These are phyloP conservation scores for Cystofilobasidium ferigula DNA, from an alignment of 768 basidiomycete species.

Conservation along the genomic window DNA sequence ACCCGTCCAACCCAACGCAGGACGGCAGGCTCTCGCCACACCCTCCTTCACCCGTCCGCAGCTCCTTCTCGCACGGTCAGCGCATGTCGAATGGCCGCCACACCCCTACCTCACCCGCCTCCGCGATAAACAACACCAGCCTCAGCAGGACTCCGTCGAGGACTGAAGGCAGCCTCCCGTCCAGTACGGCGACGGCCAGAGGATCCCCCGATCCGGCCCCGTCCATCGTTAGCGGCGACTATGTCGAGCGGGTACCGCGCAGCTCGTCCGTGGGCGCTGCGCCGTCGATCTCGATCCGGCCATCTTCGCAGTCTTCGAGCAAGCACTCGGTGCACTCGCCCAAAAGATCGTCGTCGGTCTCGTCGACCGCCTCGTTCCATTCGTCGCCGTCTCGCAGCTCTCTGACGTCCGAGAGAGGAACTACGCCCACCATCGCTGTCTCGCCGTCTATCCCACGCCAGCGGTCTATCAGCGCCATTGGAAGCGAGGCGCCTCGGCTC, in stretches of 20 bases:
- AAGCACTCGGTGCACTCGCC: background rate
- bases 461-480: slow-evolving; percentile 12
- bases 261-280: background rate
- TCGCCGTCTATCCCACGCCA: slow-evolving; percentile 7
- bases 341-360: background rate
- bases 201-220: too few species aligned
- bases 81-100: too few species aligned
- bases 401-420: slow-evolving; percentile 12
- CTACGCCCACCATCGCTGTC: slow-evolving; percentile 2
- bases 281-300: background rate
- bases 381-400: slow-evolving; percentile 7
- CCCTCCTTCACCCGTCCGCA: slow-evolving; percentile 37
- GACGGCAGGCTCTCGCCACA: slow-evolving; percentile 33
- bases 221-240: background rate
- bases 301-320: background rate
- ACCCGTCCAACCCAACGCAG: background rate
- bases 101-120: too few species aligned
- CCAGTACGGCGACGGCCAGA: too few species aligned
- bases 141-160: too few species aligned
- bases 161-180: too few species aligned
- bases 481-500: slow-evolving; percentile 16
- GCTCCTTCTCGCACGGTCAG: slow-evolving; percentile 45
- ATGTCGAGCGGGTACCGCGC: background rate
- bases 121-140: too few species aligned
- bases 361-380: background rate